Percentiles rank a stretch among this genome's conserved stretches.
Conservation (phyloP, 495 filamentous ascomycete genomes). For the Xylaria telfairii region DNA sequence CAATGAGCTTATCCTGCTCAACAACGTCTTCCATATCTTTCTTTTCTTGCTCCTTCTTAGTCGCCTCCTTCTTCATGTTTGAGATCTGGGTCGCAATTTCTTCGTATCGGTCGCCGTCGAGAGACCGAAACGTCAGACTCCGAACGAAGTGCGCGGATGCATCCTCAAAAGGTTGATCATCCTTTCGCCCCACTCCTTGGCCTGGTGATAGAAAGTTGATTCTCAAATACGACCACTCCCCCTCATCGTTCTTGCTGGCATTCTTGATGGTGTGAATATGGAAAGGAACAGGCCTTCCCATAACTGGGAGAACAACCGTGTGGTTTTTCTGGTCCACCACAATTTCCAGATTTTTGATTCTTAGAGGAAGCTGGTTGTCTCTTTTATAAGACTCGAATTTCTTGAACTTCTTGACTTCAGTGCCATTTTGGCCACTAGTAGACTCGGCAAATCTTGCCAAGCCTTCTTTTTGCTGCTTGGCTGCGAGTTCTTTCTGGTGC, state of each 20-base stretch:
- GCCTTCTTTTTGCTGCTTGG: slow-evolving; percentile 88
- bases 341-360: slow-evolving; percentile 82
- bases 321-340: slow-evolving; percentile 88
- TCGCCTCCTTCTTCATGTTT: slow-evolving; percentile 88
- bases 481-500: slow-evolving; percentile 89
- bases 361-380: slow-evolving; percentile 88
- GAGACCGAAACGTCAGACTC: slow-evolving; percentile 91
- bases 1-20: slow-evolving; percentile 94
- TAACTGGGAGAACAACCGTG: slow-evolving; percentile 92
- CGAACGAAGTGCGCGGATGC: slow-evolving; percentile 93
- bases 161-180: slow-evolving; percentile 98
- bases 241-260: slow-evolving; percentile 91
- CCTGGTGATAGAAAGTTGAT: slow-evolving; percentile 98
- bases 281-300: slow-evolving; percentile 97
- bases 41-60: slow-evolving; percentile 94
- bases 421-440: slow-evolving; percentile 85
- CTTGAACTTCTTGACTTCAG: slow-evolving; percentile 94
- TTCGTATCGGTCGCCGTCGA: slow-evolving; percentile 83
- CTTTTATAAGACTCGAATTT: slow-evolving; percentile 99
- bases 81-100: slow-evolving; percentile 89
- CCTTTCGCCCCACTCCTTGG: slow-evolving; percentile 96
- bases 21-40: slow-evolving; percentile 99
- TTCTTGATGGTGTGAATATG: slow-evolving; percentile 99
- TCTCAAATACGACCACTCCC: slow-evolving; percentile 88
- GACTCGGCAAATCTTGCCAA: slow-evolving; percentile 79